Evolutionary conservation across 106 monocot genomes (phyloP), one percentile per base, ranked within the genome.

Genomic region (Apostasia ramifera): DNA sequence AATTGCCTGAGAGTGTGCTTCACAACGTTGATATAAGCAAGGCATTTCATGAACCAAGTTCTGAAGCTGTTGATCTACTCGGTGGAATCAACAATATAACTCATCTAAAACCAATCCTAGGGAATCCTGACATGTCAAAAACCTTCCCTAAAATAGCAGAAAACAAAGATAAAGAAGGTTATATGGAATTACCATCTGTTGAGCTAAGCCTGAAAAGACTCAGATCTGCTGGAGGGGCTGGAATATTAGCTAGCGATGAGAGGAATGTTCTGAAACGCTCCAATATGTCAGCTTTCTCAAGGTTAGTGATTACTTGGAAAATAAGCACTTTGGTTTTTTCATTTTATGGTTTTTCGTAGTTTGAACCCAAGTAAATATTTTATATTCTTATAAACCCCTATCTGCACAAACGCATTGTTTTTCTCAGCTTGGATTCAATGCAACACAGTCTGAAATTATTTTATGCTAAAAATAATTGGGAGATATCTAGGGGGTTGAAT

Each of bases 211-310:
- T 87, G 66, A 97, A 97, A 77, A 82, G 83, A 70, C 52, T 73
- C 14, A 82, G 84, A 75, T 84, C 89, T 48, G 66, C 54, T 66
- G 76, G 73, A 47, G 84, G 80, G 61, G 68, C 47, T 44, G 67
- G 68, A 66, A 70, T 70, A 42, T 69, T 54, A 2, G 15, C 55
- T 12, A 68, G 54, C 12, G 84, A 81, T 56, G 89, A 85, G 12
- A 74, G 82, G 46, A 84, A 77, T 78, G 71, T 82, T 73, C 57
- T 91, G 57, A 84, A 74, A 75, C 84, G 66, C 78, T 97, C 95
- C 8, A 77, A 89, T 67, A 62, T 70, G 8, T 97, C 95, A 55
- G 95, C 95, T 37, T 97, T 97, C 76, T 84, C 89, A 58, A 92
- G 92, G 95, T 93, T 78, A 8, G 65, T 48, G 0, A 40, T 57